A percentile compares a stretch with the other conserved stretches of the same genome.
Conservation (phyloP, 306 rosid species). For the Cicer yamashitae region DNA sequence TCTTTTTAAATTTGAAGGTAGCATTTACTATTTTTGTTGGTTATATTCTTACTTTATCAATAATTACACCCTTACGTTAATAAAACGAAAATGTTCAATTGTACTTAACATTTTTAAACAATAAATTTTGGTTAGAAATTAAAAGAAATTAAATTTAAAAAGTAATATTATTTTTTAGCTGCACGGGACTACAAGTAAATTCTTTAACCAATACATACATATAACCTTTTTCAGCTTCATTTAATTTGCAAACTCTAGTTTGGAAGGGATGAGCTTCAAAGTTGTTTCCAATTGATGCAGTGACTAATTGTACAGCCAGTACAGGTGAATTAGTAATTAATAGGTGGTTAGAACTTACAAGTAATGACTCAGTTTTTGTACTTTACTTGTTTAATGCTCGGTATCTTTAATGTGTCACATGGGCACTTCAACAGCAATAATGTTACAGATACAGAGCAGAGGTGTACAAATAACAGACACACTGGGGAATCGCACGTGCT, state of each 20-base stretch:
- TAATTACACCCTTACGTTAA: too few species aligned
- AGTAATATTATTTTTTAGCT: too few species aligned
- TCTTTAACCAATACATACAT: too few species aligned
- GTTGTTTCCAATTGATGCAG: not conserved
- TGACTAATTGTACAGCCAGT: not conserved
- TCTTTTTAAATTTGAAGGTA: too few species aligned
- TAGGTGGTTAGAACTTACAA: slow-evolving; percentile 70
- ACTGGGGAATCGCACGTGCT: slow-evolving; percentile 18
- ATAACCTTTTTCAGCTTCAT: too few species aligned
- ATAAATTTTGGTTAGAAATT: too few species aligned
- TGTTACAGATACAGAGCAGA: slow-evolving; percentile 28
- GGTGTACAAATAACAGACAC: slow-evolving; percentile 30
- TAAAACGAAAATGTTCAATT: too few species aligned
- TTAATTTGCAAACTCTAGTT: not conserved
- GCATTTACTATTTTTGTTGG: too few species aligned
- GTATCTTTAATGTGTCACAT: slow-evolving; percentile 42
- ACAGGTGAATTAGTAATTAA: slow-evolving; percentile 55
- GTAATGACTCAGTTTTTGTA: slow-evolving; percentile 47
- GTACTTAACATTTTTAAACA: too few species aligned
- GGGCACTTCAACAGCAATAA: slow-evolving; percentile 32
- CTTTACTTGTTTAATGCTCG: slow-evolving; percentile 12
- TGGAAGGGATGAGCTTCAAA: not conserved
- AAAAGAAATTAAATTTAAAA: too few species aligned
- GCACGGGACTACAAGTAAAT: too few species aligned
- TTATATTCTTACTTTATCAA: too few species aligned